Percentiles rank a stretch among this genome's conserved stretches.
Conservation (phyloP, 1,139 yeast genomes). For the Sugiyamaella neomexicana region DNA sequence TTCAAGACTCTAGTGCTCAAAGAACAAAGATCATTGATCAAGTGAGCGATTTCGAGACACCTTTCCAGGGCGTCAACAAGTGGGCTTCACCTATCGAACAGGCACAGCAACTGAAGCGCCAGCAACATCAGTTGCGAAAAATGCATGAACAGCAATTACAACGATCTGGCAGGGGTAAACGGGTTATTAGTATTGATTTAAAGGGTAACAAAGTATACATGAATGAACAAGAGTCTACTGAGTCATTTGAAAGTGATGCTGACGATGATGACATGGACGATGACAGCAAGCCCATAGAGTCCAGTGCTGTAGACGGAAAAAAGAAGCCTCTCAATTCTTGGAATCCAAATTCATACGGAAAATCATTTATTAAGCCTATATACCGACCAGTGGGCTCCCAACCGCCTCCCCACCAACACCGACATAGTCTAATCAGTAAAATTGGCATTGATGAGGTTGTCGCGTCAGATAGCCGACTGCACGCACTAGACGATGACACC, state of each 20-base stretch:
- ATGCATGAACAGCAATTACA: constrained; percentile 59
- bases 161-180: constrained; percentile 70
- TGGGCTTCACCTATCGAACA: constrained; percentile 93
- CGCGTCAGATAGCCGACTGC: constrained; percentile 7
- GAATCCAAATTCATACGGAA: constrained; percentile 35
- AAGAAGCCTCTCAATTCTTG: constrained; percentile 26
- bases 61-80: constrained; percentile 51
- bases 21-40: constrained; percentile 90
- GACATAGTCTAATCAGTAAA: constrained; percentile 6
- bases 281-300: constrained; percentile 21
- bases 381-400: constrained; percentile 17
- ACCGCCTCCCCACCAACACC: constrained; percentile 1
- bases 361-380: constrained; percentile 39
- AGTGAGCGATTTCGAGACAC: constrained; percentile 80
- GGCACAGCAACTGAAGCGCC: constrained; percentile 76
- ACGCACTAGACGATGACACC: constrained; percentile 26
- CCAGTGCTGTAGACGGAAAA: constrained; percentile 24
- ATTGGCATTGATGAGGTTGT: constrained; percentile 20
- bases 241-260: constrained; percentile 9
- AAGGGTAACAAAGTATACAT: constrained; percentile 70
- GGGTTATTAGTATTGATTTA: constrained; percentile 73
- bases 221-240: constrained; percentile 31
- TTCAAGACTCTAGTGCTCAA: constrained; percentile 84
- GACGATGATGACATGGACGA: constrained; percentile 25
- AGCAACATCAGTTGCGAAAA: constrained; percentile 69